Conservation (phyloP, 352 stramenopile genomes). For the Peronosclerospora sorghi region DNA sequence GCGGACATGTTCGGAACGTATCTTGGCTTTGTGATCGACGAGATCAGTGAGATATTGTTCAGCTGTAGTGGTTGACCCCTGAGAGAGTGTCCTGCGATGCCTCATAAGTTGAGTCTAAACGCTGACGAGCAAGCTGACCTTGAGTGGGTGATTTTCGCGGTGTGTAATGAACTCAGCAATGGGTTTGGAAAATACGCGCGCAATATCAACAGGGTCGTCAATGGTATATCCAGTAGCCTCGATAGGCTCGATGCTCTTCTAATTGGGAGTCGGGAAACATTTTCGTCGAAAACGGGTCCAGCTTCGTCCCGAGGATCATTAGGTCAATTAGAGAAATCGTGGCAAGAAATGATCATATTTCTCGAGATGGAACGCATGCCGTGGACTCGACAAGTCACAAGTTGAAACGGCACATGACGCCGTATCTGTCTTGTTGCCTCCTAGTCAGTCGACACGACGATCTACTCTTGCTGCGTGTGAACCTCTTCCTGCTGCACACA, state of each 20-base stretch:
- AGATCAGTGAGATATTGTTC: slow-evolving; percentile 58
- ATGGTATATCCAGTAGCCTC: slow-evolving; percentile 45
- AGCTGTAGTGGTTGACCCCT: neutral
- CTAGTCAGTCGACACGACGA: too few species aligned
- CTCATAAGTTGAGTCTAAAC: slow-evolving; percentile 14
- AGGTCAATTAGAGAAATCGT: too few species aligned
- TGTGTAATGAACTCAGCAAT: slow-evolving; percentile 62
- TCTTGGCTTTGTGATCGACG: slow-evolving; percentile 59
- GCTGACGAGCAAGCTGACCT: slow-evolving; percentile 52
- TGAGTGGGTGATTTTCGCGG: slow-evolving; percentile 67
- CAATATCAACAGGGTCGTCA: slow-evolving; percentile 52
- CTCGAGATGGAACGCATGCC: too few species aligned
- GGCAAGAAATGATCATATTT: too few species aligned
- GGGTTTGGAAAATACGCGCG: slow-evolving; percentile 61
- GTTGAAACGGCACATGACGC: too few species aligned
- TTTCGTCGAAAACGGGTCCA: slow-evolving; percentile 10
- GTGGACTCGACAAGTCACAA: too few species aligned
- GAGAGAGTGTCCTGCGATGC: too few species aligned
- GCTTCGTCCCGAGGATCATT: too few species aligned
- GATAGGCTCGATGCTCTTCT: slow-evolving; percentile 64
- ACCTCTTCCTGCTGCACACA: too few species aligned
- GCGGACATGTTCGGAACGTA: slow-evolving; percentile 72
- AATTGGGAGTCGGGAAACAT: slow-evolving; percentile 20
- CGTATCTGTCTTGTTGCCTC: too few species aligned
- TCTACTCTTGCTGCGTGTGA: too few species aligned